Base-by-base conservation (phyloP, 2,329 filamentous ascomycete species). In the Aureobasidium leucospermi region DNA sequence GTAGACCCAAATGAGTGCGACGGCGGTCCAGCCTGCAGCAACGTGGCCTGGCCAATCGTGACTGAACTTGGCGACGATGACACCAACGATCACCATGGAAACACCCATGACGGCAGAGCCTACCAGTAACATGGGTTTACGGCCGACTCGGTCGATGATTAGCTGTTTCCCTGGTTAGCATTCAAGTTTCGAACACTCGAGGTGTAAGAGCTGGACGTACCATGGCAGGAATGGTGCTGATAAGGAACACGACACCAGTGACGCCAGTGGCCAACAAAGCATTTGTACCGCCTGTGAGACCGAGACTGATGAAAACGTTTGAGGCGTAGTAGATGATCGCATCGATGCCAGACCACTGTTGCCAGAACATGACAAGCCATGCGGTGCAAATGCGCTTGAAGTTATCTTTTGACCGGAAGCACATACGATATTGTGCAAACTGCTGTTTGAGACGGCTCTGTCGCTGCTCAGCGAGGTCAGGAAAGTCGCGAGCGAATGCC, bases 201-300 rank as follows among this genome's bases (percentile, higher is more conserved):
- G 82, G 69, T 81, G 16, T 16, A 45, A 88, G 4, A 87, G 74
- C 19, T 49, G 23, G 8, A 31, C 47, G 2, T 29, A 51, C 47
- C 1, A 88, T 84, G 0, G 85, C 81, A 0, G 85, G 85, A 32
- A 88, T 81, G 0, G 86, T 89, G 23, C 81, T 80, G 62, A 88
- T 63, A 65, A 88, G 86, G 82, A 88, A 86, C 63, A 83, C 81
- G 42, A 89, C 85, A 2, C 86, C 86, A 4, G 88, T 85, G 0
- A 89, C 86, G 2, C 86, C 87, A 0, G 86, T 89, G 0, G 86
- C 86, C 1, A 89, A 75, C 0, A 89, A 78, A 0, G 81, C 84
- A 0, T 71, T 73, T 0, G 78, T 76, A 61, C 76, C 80, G 1
- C 68, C 68, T 0, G 71, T 71, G 15, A 81, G 67, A 4, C 78